Conservation (phyloP, 345 rosid species). For the Citrus mangshanensis region DNA sequence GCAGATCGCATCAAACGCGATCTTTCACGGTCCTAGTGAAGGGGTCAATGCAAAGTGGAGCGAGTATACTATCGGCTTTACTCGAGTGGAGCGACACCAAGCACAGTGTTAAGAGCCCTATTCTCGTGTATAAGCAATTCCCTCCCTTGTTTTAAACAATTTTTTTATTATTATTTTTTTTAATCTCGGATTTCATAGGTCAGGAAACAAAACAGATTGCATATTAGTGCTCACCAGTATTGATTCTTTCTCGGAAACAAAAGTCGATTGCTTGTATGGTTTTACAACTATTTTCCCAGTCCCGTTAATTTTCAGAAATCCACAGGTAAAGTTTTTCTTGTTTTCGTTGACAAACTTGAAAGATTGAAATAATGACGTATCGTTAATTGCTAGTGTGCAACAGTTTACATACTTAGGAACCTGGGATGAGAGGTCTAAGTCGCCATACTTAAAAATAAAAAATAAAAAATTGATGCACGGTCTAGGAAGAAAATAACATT, state of each 20-base stretch:
- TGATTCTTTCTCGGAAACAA: neutral
- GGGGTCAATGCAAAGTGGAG: slow-evolving; percentile 30
- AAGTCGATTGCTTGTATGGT: neutral
- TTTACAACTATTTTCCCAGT: neutral
- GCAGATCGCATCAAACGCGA: slow-evolving; percentile 21
- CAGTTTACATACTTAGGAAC: too few species aligned
- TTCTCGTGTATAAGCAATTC: slow-evolving; percentile 32
- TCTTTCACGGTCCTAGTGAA: slow-evolving; percentile 54
- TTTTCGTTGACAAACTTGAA: neutral
- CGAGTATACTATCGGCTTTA: slow-evolving; percentile 38
- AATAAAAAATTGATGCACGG: neutral
- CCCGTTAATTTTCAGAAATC: neutral
- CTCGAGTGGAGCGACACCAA: slow-evolving; percentile 61
- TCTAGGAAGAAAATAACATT: neutral
- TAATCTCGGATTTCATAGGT: neutral
- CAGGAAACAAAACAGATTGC: neutral
- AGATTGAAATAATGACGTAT: too few species aligned
- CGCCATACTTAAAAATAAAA: too few species aligned
- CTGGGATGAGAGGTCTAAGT: too few species aligned
- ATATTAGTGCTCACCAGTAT: neutral
- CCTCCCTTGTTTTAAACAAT: neutral
- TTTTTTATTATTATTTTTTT: too few species aligned
- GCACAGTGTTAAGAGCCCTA: slow-evolving; percentile 55
- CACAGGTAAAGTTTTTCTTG: neutral
- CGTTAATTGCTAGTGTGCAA: too few species aligned